Conservation (phyloP, 2,329 filamentous ascomycete genomes). For the Ascochyta rabiei region DNA sequence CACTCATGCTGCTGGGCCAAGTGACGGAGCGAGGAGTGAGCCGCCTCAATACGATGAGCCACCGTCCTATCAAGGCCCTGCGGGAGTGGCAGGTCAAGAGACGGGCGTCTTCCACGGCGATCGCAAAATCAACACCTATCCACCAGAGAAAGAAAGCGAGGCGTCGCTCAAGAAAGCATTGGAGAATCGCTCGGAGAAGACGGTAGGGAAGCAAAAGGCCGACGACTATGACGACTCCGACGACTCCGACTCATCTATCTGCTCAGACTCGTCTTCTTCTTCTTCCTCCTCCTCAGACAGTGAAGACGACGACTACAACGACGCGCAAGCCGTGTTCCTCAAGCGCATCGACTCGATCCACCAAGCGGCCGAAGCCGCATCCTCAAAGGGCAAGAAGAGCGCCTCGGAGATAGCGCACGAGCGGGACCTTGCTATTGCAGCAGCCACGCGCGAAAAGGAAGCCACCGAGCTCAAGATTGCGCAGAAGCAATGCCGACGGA, state of each 20-base stretch:
- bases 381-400: slow-evolving; percentile 34
- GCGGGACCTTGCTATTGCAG: slow-evolving; percentile 33
- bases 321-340: slow-evolving; percentile 16
- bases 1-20: slow-evolving; percentile 4
- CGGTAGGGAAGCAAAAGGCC: slow-evolving; percentile 2
- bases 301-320: slow-evolving; percentile 19
- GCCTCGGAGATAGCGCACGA: slow-evolving; percentile 28
- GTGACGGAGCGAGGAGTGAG: slow-evolving; percentile 6
- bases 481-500: slow-evolving; percentile 25
- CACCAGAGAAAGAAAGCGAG: slow-evolving; percentile 3
- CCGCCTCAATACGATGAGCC: slow-evolving; percentile 21
- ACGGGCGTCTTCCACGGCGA: slow-evolving; percentile 23
- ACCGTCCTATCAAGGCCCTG: slow-evolving; percentile 19
- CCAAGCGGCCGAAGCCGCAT: slow-evolving; percentile 19
- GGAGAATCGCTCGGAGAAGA: not conserved
- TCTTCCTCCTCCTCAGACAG: slow-evolving; percentile 21
- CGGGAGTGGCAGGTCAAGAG: slow-evolving; percentile 25
- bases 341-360: slow-evolving; percentile 34
- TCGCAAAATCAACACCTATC: slow-evolving; percentile 1
- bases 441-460: slow-evolving; percentile 28
- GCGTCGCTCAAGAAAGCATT: not conserved
- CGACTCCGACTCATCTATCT: slow-evolving; percentile 30
- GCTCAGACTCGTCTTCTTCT: slow-evolving; percentile 30
- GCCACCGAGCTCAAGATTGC: slow-evolving; percentile 26
- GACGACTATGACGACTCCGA: slow-evolving; percentile 15